Evolutionary conservation across 257 asterid genomes (phyloP), one percentile per base, ranked within the genome.

Genomic region (Voacanga thouarsii): DNA sequence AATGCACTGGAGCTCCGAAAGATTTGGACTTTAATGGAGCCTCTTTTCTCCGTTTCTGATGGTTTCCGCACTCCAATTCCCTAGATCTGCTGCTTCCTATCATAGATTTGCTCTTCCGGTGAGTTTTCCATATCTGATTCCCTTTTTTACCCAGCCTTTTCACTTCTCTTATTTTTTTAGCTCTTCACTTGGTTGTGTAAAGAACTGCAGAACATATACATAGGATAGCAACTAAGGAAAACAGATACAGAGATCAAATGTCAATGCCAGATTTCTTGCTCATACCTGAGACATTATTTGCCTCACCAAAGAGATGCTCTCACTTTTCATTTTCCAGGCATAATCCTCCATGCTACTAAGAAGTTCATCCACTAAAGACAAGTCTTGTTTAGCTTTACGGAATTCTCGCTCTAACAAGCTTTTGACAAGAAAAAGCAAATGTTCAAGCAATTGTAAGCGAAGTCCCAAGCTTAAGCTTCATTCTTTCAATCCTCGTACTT

Each of bases 391-490:
- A 47, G 95, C 96, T 81, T 85, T 89, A 82, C 84, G 92, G 79
- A 72, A 80, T 84, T 96, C 98, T 85, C n/a, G 86, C 90, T 70
- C 89, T 87, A 84, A 87, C 90, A 79, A 88, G 86, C 82, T 85
- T 90, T 79, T 88, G 96, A 88, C 96, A 89, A 81, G 97, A 82
- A 90, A 86, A 80, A 93, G 90, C 47, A 96, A 81, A 80, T 81
- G 89, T 79, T 93, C 95, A n/a, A 12, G 97, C 94, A 81, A 96
- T 93, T 84, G 83, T 81, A 77, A 92, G 91, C 26, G 99, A 98
- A 23, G 99, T 93, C 87, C 89, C 95, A 68, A 93, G 92, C 88
- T 93, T 96, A 76, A 96, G 95, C 89, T 87, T 89, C 86, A 96
- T 89, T 83, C 99, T 89, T 84, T 94, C 96, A 51, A 88, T 81